These are phyloP conservation scores for Elsinoe necatrix DNA, from an alignment of 2,329 filamentous ascomycete genomes.

Conservation along the genomic window DNA sequence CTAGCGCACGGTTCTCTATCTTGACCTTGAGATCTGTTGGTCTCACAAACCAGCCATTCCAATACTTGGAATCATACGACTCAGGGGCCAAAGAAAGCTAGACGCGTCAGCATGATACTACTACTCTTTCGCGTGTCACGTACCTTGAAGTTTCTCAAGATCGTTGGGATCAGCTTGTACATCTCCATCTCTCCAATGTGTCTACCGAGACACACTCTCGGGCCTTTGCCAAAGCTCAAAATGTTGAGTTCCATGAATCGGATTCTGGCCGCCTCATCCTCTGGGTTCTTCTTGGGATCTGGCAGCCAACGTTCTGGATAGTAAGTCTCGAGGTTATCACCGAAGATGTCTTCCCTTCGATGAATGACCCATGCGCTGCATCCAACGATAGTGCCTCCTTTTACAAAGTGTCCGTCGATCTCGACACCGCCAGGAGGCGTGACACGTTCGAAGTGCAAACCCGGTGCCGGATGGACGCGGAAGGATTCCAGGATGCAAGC, in stretches of 20 bases:
- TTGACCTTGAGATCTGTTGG: conserved; percentile 6
- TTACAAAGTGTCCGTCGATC: conserved; percentile 19
- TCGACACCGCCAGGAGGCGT: neutral
- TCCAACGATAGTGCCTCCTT: conserved; percentile 17
- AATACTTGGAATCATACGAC: neutral
- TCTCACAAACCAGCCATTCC: conserved; percentile 7
- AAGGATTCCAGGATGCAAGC: conserved; percentile 1
- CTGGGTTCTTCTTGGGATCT: conserved; percentile 27
- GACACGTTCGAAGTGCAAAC: neutral
- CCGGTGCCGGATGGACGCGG: neutral
- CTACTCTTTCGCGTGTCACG: neutral
- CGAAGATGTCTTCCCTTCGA: conserved; percentile 17
- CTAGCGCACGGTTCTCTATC: conserved; percentile 6
- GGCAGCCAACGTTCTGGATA: conserved; percentile 20
- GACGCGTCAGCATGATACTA: neutral
- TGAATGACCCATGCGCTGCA: conserved; percentile 18
- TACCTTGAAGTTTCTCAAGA: conserved; percentile 6
- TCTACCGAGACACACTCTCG: conserved; percentile 41
- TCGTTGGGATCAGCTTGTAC: conserved; percentile 32
- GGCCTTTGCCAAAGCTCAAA: conserved; percentile 41
- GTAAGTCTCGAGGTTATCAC: conserved; percentile 25
- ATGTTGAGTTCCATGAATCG: neutral
- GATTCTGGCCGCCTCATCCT: conserved; percentile 27
- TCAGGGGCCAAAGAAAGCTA: neutral
- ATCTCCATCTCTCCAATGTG: conserved; percentile 48